Evolutionary conservation across 2,329 filamentous ascomycete genomes (phyloP), one percentile per base, ranked within the genome.

Genomic region (Clarireedia sp.): DNA sequence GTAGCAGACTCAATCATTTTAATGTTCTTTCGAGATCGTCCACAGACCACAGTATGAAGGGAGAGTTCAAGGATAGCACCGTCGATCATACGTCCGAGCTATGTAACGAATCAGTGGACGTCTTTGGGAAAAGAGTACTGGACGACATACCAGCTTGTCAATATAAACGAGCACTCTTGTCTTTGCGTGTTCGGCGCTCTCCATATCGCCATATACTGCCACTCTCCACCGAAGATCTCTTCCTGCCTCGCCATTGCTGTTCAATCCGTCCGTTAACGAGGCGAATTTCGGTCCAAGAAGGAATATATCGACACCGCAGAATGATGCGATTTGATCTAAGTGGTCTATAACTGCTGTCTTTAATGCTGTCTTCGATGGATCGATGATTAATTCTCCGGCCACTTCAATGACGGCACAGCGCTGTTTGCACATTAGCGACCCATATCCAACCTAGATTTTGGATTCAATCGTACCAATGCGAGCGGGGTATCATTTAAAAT

Each of bases 121-220:
- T 63, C 55, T 53, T 38, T 16, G 17, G 16, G 14, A 8, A 38
- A 24, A 8, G 14, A 24, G 17, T 14, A 38, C 12, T 36, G 6
- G 16, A 19, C 33, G 43, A 55, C 65, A 57, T 56, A 65, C 63
- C 46, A 64, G 56, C 60, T 60, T 63, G 59, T 99, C 94, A 69
- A 99, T 97, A 78, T 96, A 94, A 71, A 97, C 95, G 70, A 99
- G 76, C 41, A 96, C 85, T 62, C 94, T 83, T 17, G 92, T 96
- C 78, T 99, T 99, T 54, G 94, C 94, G 72, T 97, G 92, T 72
- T 99, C 94, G 26, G 90, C 87, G 63, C 90, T 96, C 74, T 97
- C 84, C 72, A 94, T 86, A 69, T 99, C 94, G 54, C 94, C 92
- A 66, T 94, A 99, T 62, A 99, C 95, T 64, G 90, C 88, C 59